Conservation (phyloP, 169 alveolate species). For the Theileria annulata region DNA sequence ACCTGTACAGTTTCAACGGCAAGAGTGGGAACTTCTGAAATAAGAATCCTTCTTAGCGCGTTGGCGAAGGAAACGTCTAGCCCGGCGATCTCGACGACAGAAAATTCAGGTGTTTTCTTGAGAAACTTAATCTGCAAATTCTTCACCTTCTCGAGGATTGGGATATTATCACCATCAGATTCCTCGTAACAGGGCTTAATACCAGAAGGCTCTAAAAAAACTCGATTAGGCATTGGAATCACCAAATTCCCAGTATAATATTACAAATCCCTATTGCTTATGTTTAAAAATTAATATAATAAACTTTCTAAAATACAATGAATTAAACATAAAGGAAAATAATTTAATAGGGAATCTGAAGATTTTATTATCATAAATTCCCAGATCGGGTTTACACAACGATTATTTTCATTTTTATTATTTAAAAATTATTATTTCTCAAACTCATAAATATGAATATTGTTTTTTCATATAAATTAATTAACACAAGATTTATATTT, state of each 20-base stretch:
- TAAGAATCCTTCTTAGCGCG: conserved; percentile 92
- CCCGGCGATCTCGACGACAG: conserved; percentile 81
- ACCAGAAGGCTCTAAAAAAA: conserved; percentile 62
- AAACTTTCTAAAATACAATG: neutral
- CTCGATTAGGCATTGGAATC: conserved; percentile 37
- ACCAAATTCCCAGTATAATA: neutral
- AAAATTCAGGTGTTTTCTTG: conserved; percentile 61
- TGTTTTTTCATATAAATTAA: too few relatives aligned
- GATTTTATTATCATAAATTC: neutral
- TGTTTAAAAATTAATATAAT: neutral
- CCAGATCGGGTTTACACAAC: neutral
- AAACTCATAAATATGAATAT: neutral
- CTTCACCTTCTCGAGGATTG: conserved; percentile 52
- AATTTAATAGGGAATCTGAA: neutral
- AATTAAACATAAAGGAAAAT: neutral
- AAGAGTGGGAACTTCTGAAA: conserved; percentile 96
- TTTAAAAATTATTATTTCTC: neutral
- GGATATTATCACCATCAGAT: conserved; percentile 5
- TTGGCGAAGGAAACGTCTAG: conserved; percentile 92
- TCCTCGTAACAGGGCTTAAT: conserved; percentile 48
- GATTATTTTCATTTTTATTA: too few relatives aligned
- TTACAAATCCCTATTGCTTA: neutral
- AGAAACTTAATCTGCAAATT: conserved; percentile 64
- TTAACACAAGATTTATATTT: too few relatives aligned
- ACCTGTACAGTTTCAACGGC: conserved; percentile 92